phyloP scores from a whole-genome alignment of 768 basidiomycete genomes.

The Xerocomus spinulosus region DNA sequence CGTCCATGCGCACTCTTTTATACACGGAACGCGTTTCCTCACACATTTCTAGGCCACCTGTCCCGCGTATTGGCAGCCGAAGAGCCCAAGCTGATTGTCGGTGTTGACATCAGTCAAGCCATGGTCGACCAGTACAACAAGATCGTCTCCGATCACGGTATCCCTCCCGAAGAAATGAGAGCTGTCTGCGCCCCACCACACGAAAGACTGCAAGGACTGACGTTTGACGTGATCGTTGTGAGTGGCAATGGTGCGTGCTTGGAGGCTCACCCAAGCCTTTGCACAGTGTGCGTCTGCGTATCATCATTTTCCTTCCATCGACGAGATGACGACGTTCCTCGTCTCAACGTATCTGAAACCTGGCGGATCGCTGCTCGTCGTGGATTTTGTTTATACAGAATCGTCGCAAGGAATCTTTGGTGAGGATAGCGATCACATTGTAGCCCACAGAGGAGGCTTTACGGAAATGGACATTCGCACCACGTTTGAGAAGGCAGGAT shows the following conservation, averaged over 20 bases:
- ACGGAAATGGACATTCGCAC: slow-evolving; percentile 42
- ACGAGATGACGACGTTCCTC: slow-evolving; percentile 48
- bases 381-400: slow-evolving; percentile 43
- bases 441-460: slow-evolving; percentile 55
- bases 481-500: slow-evolving; percentile 50
- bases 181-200: slow-evolving; percentile 46
- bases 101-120: slow-evolving; percentile 70
- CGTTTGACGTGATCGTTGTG: slow-evolving; percentile 71
- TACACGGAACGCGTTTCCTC: not conserved
- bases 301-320: slow-evolving; percentile 55
- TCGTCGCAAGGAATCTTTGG: slow-evolving; percentile 26
- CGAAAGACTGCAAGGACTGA: slow-evolving; percentile 42
- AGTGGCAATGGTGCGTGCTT: slow-evolving; percentile 23
- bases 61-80: slow-evolving; percentile 58
- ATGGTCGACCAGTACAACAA: slow-evolving; percentile 67
- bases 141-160: slow-evolving; percentile 54
- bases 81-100: slow-evolving; percentile 58
- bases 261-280: not conserved
- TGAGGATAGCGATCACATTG: slow-evolving; percentile 38
- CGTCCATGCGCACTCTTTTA: not conserved
- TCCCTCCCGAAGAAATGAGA: slow-evolving; percentile 60
- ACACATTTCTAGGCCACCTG: slow-evolving; percentile 45
- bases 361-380: slow-evolving; percentile 54
- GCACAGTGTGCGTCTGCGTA: slow-evolving; percentile 58
- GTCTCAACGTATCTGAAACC: slow-evolving; percentile 52